phyloP scores from a whole-genome alignment of 2,329 filamentous ascomycete species.

The Colletotrichum cereale region DNA sequence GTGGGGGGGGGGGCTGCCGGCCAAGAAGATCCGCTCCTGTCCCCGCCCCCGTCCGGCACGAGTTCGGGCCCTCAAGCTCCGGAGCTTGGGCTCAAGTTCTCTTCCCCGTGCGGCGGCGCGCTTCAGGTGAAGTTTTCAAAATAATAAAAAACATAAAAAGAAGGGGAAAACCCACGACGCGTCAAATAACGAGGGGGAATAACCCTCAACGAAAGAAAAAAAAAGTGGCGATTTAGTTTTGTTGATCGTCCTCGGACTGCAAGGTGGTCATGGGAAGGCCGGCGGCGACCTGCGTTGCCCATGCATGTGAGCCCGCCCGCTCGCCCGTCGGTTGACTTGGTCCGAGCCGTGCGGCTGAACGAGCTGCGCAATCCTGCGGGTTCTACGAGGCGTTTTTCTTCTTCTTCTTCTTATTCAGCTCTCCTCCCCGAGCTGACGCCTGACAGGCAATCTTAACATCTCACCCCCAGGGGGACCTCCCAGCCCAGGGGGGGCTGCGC shows the following conservation, averaged over 20 bases:
- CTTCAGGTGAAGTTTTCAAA: conserved; percentile 23
- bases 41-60: conserved; percentile 3
- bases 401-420: not conserved
- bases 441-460: not conserved
- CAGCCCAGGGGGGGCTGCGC: not conserved
- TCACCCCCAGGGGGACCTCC: not conserved
- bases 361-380: not conserved
- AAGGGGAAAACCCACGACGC: not conserved
- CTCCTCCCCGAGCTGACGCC: conserved; percentile 13
- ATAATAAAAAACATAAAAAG: not conserved
- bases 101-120: conserved; percentile 13
- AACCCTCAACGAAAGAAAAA: not conserved
- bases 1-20: not conserved
- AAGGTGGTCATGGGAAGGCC: not conserved
- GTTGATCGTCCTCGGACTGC: not conserved
- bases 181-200: not conserved
- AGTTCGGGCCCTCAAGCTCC: conserved; percentile 10
- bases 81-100: conserved; percentile 5
- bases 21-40: conserved; percentile 1
- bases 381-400: not conserved
- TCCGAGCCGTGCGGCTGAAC: conserved; percentile 12
- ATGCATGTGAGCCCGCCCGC: conserved; percentile 3
- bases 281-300: not conserved
- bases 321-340: not conserved
- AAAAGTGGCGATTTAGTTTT: not conserved